Conservation (phyloP, 2,329 filamentous ascomycete species). For the Ramularia collo-cygni region DNA sequence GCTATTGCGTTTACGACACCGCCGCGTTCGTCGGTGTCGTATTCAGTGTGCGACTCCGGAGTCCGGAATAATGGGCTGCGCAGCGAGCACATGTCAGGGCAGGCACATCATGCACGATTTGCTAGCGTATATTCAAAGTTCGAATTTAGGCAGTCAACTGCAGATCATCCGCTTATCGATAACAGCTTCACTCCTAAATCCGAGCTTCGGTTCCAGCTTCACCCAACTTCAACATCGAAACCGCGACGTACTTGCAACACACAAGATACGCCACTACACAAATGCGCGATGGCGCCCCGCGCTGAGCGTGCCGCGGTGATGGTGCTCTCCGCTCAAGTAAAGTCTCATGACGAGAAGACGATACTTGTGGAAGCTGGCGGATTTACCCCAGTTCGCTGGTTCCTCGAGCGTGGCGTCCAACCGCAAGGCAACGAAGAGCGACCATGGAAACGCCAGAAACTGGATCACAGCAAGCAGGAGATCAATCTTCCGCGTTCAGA, state of each 20-base stretch:
- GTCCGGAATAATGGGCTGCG: no score
- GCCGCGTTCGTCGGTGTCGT: no score
- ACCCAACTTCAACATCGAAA: no score
- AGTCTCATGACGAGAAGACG: constrained; percentile 18
- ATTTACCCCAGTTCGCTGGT: constrained; percentile 27
- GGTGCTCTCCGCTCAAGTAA: constrained; percentile 23
- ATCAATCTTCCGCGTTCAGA: constrained; percentile 1
- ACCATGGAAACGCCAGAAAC: constrained; percentile 23
- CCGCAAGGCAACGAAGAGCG: constrained; percentile 8
- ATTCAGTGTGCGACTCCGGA: no score
- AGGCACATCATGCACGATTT: no score
- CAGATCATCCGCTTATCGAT: constrained; percentile 1
- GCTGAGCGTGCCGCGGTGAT: constrained; percentile 18
- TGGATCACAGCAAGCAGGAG: constrained; percentile 1
- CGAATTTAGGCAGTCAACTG: no score
- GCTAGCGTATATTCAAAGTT: no score
- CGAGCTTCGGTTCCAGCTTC: no score
- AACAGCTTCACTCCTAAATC: constrained; percentile 1
- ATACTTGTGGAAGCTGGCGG: constrained; percentile 29
- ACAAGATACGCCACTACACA: no score
- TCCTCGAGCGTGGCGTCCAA: constrained; percentile 20
- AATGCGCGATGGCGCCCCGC: constrained; percentile 13
- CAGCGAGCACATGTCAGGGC: no score
- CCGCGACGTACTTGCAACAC: background rate
- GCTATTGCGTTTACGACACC: no score